These are phyloP conservation scores for Teratosphaeria epicoccoides DNA, from an alignment of 2,329 filamentous ascomycete species.

Conservation along the genomic window DNA sequence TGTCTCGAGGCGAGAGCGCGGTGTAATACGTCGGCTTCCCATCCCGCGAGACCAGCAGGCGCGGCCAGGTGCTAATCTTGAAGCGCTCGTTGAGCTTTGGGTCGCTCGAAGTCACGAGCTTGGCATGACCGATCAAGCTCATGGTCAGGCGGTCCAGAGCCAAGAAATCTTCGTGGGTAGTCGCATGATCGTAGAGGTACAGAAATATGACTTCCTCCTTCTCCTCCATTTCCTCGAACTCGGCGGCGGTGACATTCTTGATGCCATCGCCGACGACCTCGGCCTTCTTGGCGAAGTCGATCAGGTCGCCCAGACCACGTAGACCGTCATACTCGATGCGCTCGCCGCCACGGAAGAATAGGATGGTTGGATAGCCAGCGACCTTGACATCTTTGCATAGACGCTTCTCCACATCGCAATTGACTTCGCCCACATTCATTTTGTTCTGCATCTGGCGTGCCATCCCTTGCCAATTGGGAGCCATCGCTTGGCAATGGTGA, in stretches of 20 bases:
- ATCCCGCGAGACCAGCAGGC: slow-evolving; percentile 78
- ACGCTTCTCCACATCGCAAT: slow-evolving; percentile 74
- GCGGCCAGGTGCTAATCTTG: slow-evolving; percentile 96
- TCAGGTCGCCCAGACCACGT: slow-evolving; percentile 80
- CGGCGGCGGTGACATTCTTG: slow-evolving; percentile 63
- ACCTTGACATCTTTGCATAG: slow-evolving; percentile 89
- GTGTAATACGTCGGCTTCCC: slow-evolving; percentile 85
- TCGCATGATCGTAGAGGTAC: slow-evolving; percentile 96
- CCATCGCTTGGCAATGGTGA: slow-evolving; percentile 85
- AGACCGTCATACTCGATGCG: slow-evolving; percentile 88
- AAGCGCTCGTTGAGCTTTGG: slow-evolving; percentile 65
- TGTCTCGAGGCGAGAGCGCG: slow-evolving; percentile 76
- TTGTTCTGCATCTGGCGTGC: slow-evolving; percentile 82
- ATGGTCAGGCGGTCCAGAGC: slow-evolving; percentile 79
- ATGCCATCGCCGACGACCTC: slow-evolving; percentile 67
- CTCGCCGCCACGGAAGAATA: slow-evolving; percentile 88
- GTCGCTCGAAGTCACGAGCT: slow-evolving; percentile 84
- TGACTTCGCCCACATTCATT: slow-evolving; percentile 90
- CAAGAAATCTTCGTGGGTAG: slow-evolving; percentile 80
- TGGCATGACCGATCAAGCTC: slow-evolving; percentile 81
- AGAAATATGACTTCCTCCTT: slow-evolving; percentile 93
- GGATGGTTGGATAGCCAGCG: slow-evolving; percentile 72
- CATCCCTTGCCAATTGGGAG: slow-evolving; percentile 79
- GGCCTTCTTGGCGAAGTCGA: slow-evolving; percentile 78
- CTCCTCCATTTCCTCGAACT: slow-evolving; percentile 74